Evolutionary conservation across 2,329 filamentous ascomycete genomes (phyloP).

Genomic region (Neopestalotiopsis sp.): DNA sequence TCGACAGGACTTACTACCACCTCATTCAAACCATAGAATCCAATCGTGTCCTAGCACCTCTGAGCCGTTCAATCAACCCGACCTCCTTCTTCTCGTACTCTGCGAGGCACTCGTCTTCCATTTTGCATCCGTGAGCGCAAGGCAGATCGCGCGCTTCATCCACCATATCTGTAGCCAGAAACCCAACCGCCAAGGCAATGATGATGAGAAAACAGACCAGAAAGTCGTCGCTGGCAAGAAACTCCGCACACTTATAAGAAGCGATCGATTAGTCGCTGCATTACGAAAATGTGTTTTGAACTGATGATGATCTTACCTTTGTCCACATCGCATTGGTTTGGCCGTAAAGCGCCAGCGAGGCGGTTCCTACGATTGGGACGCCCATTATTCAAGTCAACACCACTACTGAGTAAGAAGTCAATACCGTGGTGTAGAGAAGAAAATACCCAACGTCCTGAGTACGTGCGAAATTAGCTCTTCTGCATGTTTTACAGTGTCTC

Average conservation of each 20-base stretch:
- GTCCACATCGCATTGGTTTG: no score
- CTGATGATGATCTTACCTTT: not conserved
- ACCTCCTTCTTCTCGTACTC: not conserved
- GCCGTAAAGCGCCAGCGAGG: no score
- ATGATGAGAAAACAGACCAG: constrained; percentile 9
- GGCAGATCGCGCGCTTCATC: constrained; percentile 5
- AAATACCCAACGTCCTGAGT: no score
- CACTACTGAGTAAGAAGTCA: no score
- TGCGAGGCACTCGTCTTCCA: not conserved
- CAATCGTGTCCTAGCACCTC: not conserved
- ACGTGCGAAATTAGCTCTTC: no score
- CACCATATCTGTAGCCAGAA: constrained; percentile 13
- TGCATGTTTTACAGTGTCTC: not conserved
- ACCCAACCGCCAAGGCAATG: constrained; percentile 6
- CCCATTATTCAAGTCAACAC: no score
- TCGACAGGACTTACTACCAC: not conserved
- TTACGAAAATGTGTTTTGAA: not conserved
- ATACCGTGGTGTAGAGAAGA: no score
- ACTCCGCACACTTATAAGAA: not conserved
- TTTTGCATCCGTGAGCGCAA: not conserved
- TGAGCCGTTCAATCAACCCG: not conserved
- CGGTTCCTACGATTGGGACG: no score
- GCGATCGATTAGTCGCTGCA: not conserved
- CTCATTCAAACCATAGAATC: not conserved
- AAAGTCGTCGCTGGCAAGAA: constrained; percentile 7